phyloP scores from a whole-genome alignment of 768 basidiomycete species.

The Clavulina sp. region DNA sequence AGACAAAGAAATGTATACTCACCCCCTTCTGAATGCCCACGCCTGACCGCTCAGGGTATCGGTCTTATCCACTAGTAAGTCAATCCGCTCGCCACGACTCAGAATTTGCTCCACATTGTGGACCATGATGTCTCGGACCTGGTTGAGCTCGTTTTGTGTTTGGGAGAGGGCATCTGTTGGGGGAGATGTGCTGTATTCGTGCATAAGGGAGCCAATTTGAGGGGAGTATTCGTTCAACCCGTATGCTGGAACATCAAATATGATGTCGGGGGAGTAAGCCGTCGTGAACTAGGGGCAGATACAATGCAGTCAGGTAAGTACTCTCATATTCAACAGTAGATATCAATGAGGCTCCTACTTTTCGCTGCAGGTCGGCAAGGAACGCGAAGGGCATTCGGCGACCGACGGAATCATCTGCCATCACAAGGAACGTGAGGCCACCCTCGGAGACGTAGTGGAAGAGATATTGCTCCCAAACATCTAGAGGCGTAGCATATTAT shows the following conservation, averaged over 20 bases:
- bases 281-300: conserved; percentile 18
- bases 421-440: conserved; percentile 75
- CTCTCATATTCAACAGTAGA: too few relatives aligned
- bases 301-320: not conserved
- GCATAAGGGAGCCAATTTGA: conserved; percentile 39
- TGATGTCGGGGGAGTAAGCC: conserved; percentile 17
- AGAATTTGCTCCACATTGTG: conserved; percentile 97
- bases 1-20: not conserved
- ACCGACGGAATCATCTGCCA: conserved; percentile 87
- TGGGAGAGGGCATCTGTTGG: conserved; percentile 77
- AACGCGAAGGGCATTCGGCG: conserved; percentile 93
- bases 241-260: conserved; percentile 20
- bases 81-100: conserved; percentile 84
- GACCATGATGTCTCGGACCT: conserved; percentile 93
- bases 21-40: conserved; percentile 67
- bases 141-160: conserved; percentile 74
- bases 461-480: conserved; percentile 84
- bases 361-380: conserved; percentile 63
- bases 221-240: conserved; percentile 22
- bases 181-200: conserved; percentile 76
- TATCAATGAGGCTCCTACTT: not conserved
- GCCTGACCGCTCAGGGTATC: conserved; percentile 90
- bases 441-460: conserved; percentile 89
- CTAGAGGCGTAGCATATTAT: conserved; percentile 20
- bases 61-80: conserved; percentile 92